Base-by-base conservation (phyloP, 2,329 filamentous ascomycete species). In the Mollisia scopiformis region DNA sequence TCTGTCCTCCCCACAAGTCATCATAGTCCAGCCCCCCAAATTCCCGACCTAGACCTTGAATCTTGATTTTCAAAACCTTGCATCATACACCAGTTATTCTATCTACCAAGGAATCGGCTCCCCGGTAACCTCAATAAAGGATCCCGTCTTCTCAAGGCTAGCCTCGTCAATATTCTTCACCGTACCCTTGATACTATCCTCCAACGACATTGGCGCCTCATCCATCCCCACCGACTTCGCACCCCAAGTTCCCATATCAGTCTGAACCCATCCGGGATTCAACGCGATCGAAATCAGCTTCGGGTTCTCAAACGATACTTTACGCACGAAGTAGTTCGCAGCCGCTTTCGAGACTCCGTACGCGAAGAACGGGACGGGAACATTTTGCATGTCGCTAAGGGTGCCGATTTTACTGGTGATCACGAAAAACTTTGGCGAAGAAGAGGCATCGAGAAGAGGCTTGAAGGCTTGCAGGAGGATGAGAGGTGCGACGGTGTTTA, bases 401-500 rank as follows among this genome's bases (percentile, higher is more conserved):
- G 63, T 66, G 1, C 64, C 69, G 23, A 69, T 31, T 6, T 8
- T 71, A 0, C 64, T 62, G 3, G 74, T 76, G 7, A 77, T 73
- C 49, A 81, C 75, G 2, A 72, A 62, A 11, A 75, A 74, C 41
- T 75, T 79, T 0, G 78, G 75, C 19, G 70, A 49, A 5, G 64
- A 27, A 0, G 76, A 65, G 47, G 71, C 71, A 27, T 72, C 63
- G 39, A 83, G 68, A 11, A 83, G 67, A 1, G 74, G 72, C 11
- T 72, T 68, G 23, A 75, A 75, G 0, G 80, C 80, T 64, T 81
- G 79, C 69, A 79, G 79, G 1, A 83, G 71, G 11, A 67, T 57
- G 0, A 82, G 60, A 2, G 77, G 69, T 2, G 77, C 79, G 39
- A 76, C 68, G 1, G 79, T 69, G 63, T 84, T 84, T 50, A 78